phyloP scores from a whole-genome alignment of 495 filamentous ascomycete genomes.

The Letharia lupina region DNA sequence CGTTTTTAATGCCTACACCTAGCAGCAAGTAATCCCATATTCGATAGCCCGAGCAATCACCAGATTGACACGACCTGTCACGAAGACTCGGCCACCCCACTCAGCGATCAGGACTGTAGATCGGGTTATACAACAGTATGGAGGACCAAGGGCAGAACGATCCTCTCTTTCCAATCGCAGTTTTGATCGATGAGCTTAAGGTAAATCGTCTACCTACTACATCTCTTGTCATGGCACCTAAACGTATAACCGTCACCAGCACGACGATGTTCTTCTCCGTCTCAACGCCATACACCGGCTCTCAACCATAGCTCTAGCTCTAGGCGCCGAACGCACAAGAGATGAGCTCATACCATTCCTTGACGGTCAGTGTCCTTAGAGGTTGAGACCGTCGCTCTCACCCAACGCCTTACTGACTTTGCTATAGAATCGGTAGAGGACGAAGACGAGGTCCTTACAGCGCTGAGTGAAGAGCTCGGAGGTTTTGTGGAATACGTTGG shows the following conservation, averaged over 20 bases:
- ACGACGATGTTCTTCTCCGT: slow-evolving; percentile 94
- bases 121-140: slow-evolving; percentile 36
- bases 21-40: not conserved
- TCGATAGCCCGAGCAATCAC: slow-evolving; percentile 4
- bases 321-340: slow-evolving; percentile 89
- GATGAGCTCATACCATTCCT: slow-evolving; percentile 98
- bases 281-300: slow-evolving; percentile 97
- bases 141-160: slow-evolving; percentile 72
- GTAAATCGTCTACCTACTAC: slow-evolving; percentile 37
- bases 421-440: slow-evolving; percentile 89
- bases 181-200: slow-evolving; percentile 99
- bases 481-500: slow-evolving; percentile 97
- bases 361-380: slow-evolving; percentile 59
- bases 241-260: slow-evolving; percentile 44
- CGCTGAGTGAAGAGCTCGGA: slow-evolving; percentile 91
- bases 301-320: slow-evolving; percentile 91
- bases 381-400: not conserved
- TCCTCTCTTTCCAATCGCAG: slow-evolving; percentile 98
- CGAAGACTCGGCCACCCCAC: not conserved
- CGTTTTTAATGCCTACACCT: slow-evolving; percentile 7
- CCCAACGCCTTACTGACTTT: slow-evolving; percentile 1
- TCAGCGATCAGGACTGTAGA: not conserved
- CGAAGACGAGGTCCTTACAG: slow-evolving; percentile 95
- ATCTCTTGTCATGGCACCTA: not conserved
- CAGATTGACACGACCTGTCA: slow-evolving; percentile 2